Percentiles rank a stretch among this genome's conserved stretches.
Evolutionary conservation across 2,329 filamentous ascomycete species (phyloP).

Genomic region (Bimuria novae-zelandiae): DNA sequence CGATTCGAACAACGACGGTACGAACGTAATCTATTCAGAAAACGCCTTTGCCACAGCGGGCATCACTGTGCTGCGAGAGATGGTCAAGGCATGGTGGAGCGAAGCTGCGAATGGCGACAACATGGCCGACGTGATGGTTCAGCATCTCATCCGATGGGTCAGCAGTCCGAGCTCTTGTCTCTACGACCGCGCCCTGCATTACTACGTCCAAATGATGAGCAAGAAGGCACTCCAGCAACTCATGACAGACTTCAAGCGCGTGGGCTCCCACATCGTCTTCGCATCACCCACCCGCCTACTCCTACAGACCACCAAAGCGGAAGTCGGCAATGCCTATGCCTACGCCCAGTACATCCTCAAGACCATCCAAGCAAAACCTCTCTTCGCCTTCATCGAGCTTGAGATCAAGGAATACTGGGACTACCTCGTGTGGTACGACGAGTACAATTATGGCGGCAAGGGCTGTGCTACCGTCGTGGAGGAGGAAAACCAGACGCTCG

Average conservation of each 20-base stretch:
- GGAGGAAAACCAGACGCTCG: slow-evolving; percentile 76
- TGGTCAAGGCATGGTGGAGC: slow-evolving; percentile 98
- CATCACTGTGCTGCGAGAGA: slow-evolving; percentile 87
- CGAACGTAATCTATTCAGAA: slow-evolving; percentile 77
- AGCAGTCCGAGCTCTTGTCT: slow-evolving; percentile 91
- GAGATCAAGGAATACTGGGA: slow-evolving; percentile 99
- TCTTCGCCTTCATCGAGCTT: slow-evolving; percentile 96
- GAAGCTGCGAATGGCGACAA: slow-evolving; percentile 87
- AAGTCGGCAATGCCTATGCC: slow-evolving; percentile 94
- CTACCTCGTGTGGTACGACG: slow-evolving; percentile 97
- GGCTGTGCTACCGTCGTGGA: slow-evolving; percentile 81
- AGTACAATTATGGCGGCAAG: slow-evolving; percentile 98
- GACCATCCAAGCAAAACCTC: slow-evolving; percentile 90
- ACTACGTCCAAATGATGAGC: slow-evolving; percentile 99
- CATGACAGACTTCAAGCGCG: slow-evolving; percentile 93
- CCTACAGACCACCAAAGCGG: slow-evolving; percentile 92
- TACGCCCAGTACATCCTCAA: slow-evolving; percentile 98
- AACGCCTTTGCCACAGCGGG: slow-evolving; percentile 92
- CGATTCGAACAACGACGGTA: slow-evolving; percentile 63
- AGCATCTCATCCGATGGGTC: slow-evolving; percentile 96
- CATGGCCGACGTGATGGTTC: slow-evolving; percentile 97
- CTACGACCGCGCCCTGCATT: slow-evolving; percentile 91
- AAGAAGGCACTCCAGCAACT: slow-evolving; percentile 96
- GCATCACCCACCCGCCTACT: slow-evolving; percentile 87
- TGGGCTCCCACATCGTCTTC: slow-evolving; percentile 95